These are phyloP conservation scores for Psilocybe sp. DNA, from an alignment of 768 basidiomycete species.

Conservation along the genomic window DNA sequence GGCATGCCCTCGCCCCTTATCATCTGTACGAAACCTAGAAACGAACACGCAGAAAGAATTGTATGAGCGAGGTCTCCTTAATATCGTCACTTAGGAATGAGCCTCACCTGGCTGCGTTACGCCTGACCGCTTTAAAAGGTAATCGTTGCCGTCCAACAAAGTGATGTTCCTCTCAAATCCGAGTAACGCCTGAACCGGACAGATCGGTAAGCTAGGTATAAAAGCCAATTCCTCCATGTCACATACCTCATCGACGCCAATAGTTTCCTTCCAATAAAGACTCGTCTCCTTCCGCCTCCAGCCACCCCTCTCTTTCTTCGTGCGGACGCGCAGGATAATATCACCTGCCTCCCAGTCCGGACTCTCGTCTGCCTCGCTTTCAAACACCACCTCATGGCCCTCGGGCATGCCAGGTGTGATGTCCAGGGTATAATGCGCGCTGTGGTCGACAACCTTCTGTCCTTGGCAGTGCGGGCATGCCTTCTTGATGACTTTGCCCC, in stretches of 20 bases:
- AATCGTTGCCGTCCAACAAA: slow-evolving; percentile 84
- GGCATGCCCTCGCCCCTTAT: slow-evolving; percentile 92
- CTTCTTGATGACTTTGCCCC: slow-evolving; percentile 74
- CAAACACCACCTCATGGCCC: slow-evolving; percentile 88
- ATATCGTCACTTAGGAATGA: too few relatives aligned
- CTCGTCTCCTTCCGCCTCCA: slow-evolving; percentile 90
- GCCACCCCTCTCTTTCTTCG: slow-evolving; percentile 71
- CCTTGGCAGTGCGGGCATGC: slow-evolving; percentile 83
- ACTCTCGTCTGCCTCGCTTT: slow-evolving; percentile 95
- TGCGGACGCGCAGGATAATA: slow-evolving; percentile 81
- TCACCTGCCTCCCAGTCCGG: slow-evolving; percentile 97
- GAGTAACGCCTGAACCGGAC: slow-evolving; percentile 70
- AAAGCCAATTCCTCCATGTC: not conserved
- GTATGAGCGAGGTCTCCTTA: not conserved
- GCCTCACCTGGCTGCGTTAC: slow-evolving; percentile 88
- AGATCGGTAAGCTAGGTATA: not conserved
- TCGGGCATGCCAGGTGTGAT: slow-evolving; percentile 89
- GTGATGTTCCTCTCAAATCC: slow-evolving; percentile 93
- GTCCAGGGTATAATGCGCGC: slow-evolving; percentile 81
- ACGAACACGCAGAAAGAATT: not conserved
- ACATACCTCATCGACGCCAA: slow-evolving; percentile 85
- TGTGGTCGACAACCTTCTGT: slow-evolving; percentile 76
- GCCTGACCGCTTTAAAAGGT: slow-evolving; percentile 66
- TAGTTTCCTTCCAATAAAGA: slow-evolving; percentile 89
- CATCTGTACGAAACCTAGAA: slow-evolving; percentile 78